phyloP scores from a whole-genome alignment of 2,329 filamentous ascomycete species.

The Paraphaeosphaeria sporulosa region DNA sequence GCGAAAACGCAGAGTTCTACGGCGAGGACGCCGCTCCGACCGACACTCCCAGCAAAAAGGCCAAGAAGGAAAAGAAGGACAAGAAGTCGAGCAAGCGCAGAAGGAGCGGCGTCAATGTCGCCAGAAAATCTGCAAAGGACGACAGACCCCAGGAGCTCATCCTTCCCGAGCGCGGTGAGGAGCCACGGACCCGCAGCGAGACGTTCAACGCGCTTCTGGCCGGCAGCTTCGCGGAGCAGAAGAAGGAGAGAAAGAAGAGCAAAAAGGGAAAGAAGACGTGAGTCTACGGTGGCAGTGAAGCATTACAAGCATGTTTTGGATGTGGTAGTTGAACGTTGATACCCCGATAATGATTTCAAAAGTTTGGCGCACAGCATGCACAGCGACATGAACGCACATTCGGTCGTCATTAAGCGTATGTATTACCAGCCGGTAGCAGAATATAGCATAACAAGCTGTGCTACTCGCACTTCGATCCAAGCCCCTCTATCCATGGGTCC shows the following conservation, averaged over 20 bases:
- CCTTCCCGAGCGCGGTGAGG: constrained; percentile 20
- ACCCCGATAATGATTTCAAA: not conserved
- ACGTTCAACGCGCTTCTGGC: constrained; percentile 33
- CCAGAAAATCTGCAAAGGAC: not conserved
- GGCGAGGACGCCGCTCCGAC: constrained; percentile 8
- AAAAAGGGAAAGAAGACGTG: constrained; percentile 17
- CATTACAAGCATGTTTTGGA: too few species aligned
- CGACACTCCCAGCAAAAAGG: constrained; percentile 8
- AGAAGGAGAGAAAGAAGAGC: constrained; percentile 19
- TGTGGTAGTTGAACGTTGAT: not conserved
- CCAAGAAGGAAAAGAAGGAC: constrained; percentile 20
- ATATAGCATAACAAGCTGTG: constrained; percentile 6
- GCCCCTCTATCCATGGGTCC: not conserved
- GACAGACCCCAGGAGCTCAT: constrained; percentile 16
- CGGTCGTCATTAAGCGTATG: constrained; percentile 12
- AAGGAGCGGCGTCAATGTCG: constrained; percentile 10
- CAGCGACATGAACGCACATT: not conserved
- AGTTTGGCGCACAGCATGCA: not conserved
- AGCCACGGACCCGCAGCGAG: constrained; percentile 34
- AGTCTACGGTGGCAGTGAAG: not conserved
- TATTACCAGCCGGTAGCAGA: constrained; percentile 10
- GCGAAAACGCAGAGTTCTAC: constrained; percentile 26
- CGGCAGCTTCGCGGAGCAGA: constrained; percentile 24
- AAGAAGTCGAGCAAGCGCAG: constrained; percentile 19
- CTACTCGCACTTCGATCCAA: constrained; percentile 4